Conservation (phyloP, 2,329 filamentous ascomycete species). For the Venturia effusa region DNA sequence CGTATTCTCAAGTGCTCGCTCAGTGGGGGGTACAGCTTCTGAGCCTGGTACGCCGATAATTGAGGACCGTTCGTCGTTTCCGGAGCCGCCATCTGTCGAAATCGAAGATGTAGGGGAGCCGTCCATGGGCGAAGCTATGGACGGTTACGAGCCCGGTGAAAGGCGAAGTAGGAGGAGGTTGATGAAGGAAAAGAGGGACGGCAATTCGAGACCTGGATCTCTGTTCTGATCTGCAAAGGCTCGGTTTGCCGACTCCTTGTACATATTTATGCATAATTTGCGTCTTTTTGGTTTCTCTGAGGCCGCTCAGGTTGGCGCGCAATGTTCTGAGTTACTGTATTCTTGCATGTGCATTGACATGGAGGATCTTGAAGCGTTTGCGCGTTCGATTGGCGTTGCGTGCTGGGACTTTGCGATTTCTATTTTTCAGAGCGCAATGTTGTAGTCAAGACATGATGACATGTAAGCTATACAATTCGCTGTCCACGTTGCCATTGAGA, state of each 20-base stretch:
- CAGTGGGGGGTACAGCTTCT: not conserved
- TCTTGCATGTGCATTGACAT: not conserved
- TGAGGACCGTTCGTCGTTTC: not conserved
- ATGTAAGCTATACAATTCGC: not conserved
- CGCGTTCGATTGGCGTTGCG: not conserved
- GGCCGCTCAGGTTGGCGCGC: not conserved
- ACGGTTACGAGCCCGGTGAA: not conserved
- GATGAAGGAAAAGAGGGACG: conserved; percentile 3
- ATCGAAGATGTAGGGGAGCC: not conserved
- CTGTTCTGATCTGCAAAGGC: not conserved
- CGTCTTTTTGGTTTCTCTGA: not conserved
- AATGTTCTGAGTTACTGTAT: not conserved
- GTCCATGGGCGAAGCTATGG: conserved; percentile 5
- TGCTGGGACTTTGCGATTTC: not conserved
- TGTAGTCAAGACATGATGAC: not conserved
- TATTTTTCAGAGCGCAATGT: not conserved
- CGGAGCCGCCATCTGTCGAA: not conserved
- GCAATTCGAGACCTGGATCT: not conserved
- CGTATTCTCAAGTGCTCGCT: not conserved
- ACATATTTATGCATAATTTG: not conserved
- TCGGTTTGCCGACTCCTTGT: not conserved
- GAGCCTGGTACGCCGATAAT: not conserved
- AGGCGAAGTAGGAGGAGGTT: conserved; percentile 2
- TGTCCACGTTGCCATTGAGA: not conserved
- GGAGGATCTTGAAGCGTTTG: not conserved